Base-by-base conservation (phyloP, 2,329 filamentous ascomycete species). In the Teratosphaeria gauchensis region DNA sequence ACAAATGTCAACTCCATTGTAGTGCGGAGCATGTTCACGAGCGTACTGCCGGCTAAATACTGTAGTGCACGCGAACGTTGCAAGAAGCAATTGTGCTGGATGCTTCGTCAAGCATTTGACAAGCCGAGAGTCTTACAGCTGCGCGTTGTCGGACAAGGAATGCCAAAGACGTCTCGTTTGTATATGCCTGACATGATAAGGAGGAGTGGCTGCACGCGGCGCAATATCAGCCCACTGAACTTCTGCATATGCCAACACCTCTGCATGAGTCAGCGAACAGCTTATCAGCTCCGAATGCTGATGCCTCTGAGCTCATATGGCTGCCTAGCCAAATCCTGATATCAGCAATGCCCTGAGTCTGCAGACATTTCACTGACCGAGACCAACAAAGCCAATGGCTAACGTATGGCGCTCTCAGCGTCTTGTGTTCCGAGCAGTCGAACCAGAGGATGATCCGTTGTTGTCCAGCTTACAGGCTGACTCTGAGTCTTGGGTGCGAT, bases 401-500 rank as follows among this genome's bases (percentile, higher is more conserved):
- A 35, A 54, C 52, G 65, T 68, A 14, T 77, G 74, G 64, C 65
- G 61, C 56, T 76, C 74, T 1, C 60, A 68, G 19, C 69, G 74
- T 4, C 71, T 77, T 1, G 61, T 73, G 30, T 76, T 75, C 61
- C 71, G 73, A 7, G 72, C 72, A 3, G 62, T 74, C 12, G 70
- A 74, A 55, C 64, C 71, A 52, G 69, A 67, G 3, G 64, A 68
- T 7, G 69, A 71, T 3, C 6, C 48, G 68, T 73, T 42, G 60
- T 71, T 66, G 48, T 66, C n/a, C 16, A 21, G 19, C 33, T n/a
- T 4, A 11, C 38, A 56, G 11, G 38, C n/a, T 16, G 62, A 66
- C 30, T 51, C 63, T 16, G 35, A 16, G 12, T 42, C 35, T 42
- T 16, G 35, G 35, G 35, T 14, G 11, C 35, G 35, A 14, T 42